Evolutionary conservation across 2,329 filamentous ascomycete genomes (phyloP).

Genomic region (Cercospora nicotianae): DNA sequence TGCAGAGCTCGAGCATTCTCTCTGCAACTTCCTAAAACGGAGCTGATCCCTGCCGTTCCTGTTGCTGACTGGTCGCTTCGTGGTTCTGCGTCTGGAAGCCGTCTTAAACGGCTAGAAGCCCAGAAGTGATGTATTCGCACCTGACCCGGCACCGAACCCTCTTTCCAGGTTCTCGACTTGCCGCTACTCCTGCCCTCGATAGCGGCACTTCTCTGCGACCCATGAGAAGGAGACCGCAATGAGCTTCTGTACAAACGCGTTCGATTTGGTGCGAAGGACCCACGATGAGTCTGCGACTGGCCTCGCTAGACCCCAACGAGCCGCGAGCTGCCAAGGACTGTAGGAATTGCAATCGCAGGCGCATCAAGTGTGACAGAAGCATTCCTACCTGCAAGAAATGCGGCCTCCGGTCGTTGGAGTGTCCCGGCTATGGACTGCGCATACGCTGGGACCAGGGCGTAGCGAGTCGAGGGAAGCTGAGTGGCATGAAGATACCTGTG

Average conservation of each 20-base stretch:
- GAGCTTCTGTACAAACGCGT: background rate
- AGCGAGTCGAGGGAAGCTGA: constrained; percentile 13
- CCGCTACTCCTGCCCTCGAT: background rate
- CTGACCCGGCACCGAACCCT: constrained; percentile 3
- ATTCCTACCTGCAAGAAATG: constrained; percentile 19
- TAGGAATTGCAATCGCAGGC: constrained; percentile 16
- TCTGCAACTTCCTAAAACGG: background rate
- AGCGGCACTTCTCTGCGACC: background rate
- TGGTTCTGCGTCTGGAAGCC: background rate
- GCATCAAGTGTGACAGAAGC: constrained; percentile 17
- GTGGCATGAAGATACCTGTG: constrained; percentile 16
- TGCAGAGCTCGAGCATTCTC: background rate
- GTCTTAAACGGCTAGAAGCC: background rate
- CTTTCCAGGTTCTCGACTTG: background rate
- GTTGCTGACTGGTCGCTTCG: background rate
- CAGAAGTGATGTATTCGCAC: background rate
- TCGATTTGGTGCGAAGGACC: background rate
- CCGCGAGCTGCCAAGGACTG: constrained; percentile 18
- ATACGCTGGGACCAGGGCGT: constrained; percentile 19
- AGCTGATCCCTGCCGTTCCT: background rate
- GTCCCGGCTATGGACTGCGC: constrained; percentile 16
- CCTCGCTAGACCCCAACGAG: constrained; percentile 17
- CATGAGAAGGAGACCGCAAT: background rate
- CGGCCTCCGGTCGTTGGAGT: constrained; percentile 12
- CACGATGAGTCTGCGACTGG: constrained; percentile 17